Percentiles rank a stretch among this genome's conserved stretches.
These are phyloP conservation scores for Schwanniomyces occidentalis DNA, from an alignment of 805 yeast species.

Conservation along the genomic window DNA sequence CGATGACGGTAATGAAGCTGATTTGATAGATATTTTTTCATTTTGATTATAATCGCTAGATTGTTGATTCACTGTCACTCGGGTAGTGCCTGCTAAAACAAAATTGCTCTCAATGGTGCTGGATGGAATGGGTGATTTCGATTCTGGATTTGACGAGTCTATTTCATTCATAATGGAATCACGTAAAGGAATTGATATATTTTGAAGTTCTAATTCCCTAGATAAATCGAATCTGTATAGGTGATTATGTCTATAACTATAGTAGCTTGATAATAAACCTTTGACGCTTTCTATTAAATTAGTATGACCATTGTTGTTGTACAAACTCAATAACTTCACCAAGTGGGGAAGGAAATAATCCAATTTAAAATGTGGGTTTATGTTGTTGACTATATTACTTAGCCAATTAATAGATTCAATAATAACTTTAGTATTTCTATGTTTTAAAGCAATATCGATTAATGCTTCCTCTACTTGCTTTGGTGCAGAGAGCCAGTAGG, in stretches of 20 bases:
- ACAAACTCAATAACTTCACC: constrained; percentile 16
- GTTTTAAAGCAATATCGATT: constrained; percentile 44
- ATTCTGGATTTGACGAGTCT: neutral
- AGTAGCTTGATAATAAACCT: constrained; percentile 26
- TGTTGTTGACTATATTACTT: constrained; percentile 35
- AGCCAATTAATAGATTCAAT: constrained; percentile 48
- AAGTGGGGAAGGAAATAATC: constrained; percentile 25
- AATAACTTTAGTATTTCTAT: constrained; percentile 36
- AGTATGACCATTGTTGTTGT: constrained; percentile 1
- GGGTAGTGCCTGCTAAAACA: constrained; percentile 26
- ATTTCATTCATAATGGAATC: constrained; percentile 8
- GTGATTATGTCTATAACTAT: constrained; percentile 28
- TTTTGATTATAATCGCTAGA: no score
- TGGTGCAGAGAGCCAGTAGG: constrained; percentile 56
- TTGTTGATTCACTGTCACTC: constrained; percentile 18
- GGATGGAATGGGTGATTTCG: neutral
- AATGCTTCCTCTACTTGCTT: constrained; percentile 46
- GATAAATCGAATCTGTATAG: constrained; percentile 48
- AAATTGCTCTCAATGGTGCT: constrained; percentile 11
- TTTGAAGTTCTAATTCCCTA: constrained; percentile 37
- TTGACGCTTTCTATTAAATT: constrained; percentile 18
- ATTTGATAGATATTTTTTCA: no score
- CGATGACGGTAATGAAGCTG: no score
- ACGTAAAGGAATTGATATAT: constrained; percentile 22
- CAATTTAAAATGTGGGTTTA: constrained; percentile 34